Evolutionary conservation across 169 alveolate species (phyloP).

Genomic region (Amoebophrya sp.): DNA sequence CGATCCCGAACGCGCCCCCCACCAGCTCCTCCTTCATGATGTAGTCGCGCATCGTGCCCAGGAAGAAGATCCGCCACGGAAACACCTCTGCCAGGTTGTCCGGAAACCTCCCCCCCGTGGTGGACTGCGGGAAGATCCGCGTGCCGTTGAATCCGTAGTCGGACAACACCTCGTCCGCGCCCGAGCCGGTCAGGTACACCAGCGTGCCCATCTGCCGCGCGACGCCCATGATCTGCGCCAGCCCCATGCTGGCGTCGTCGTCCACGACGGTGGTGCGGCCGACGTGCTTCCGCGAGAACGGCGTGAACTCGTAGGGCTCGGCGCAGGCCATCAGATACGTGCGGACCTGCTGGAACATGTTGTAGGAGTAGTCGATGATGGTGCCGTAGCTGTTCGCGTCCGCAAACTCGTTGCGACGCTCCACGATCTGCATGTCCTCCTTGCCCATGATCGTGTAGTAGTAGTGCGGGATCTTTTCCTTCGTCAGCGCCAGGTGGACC

Average conservation of each 20-base stretch:
- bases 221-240: constrained; percentile 1
- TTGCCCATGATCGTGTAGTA: background rate
- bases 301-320: background rate
- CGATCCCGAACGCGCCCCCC: constrained; percentile 14
- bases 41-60: constrained; percentile 9
- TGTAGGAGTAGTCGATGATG: background rate
- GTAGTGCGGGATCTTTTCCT: background rate
- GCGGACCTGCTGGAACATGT: background rate
- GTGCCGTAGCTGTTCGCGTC: background rate
- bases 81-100: background rate
- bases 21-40: constrained; percentile 11
- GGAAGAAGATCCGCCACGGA: background rate
- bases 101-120: background rate
- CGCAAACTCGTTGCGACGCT: background rate
- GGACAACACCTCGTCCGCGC: constrained; percentile 2
- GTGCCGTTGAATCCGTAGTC: constrained; percentile 14
- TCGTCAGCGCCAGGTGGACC: constrained; percentile 1
- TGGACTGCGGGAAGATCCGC: background rate
- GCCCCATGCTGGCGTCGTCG: background rate
- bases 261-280: constrained; percentile 4
- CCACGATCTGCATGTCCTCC: background rate
- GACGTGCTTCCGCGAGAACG: background rate
- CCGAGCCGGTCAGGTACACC: constrained; percentile 8
- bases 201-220: constrained; percentile 6
- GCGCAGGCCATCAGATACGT: background rate